Evolutionary conservation across 2,329 filamentous ascomycete genomes (phyloP).

Genomic region (Trichoderma atroviride): DNA sequence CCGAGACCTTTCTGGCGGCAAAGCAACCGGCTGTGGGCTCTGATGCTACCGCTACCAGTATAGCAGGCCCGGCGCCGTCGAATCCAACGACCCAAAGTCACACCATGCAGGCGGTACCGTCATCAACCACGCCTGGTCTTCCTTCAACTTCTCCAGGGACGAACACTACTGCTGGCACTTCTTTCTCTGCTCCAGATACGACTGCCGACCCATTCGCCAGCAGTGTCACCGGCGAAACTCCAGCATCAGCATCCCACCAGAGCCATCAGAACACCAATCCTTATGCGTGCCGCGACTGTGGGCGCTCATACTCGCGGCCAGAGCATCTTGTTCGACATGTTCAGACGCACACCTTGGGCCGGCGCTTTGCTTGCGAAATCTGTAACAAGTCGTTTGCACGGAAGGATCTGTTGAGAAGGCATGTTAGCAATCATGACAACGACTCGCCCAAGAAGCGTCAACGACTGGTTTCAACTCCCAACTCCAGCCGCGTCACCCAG

Average conservation of each 20-base stretch:
- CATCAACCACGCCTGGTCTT: slow-evolving; percentile 2
- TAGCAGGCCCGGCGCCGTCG: not conserved
- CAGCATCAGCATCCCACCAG: slow-evolving; percentile 22
- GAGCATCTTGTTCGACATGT: slow-evolving; percentile 58
- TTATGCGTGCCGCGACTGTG: slow-evolving; percentile 57
- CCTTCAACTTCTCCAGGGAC: not conserved
- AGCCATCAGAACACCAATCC: slow-evolving; percentile 40
- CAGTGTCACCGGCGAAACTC: not conserved
- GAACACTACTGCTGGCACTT: not conserved
- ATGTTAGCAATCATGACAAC: slow-evolving; percentile 55
- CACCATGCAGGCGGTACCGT: slow-evolving; percentile 5
- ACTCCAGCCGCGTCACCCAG: slow-evolving; percentile 54
- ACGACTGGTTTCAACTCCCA: slow-evolving; percentile 49
- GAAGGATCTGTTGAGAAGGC: slow-evolving; percentile 56
- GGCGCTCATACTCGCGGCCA: slow-evolving; percentile 54
- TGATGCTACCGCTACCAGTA: slow-evolving; percentile 15
- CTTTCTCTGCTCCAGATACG: not conserved
- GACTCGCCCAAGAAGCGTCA: slow-evolving; percentile 51
- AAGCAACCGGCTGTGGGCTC: not conserved
- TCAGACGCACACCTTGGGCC: slow-evolving; percentile 54
- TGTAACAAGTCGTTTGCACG: slow-evolving; percentile 58
- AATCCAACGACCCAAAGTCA: not conserved
- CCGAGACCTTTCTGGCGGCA: slow-evolving; percentile 6
- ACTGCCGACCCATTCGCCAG: not conserved
- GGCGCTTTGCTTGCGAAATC: slow-evolving; percentile 53